Conservation (phyloP, 768 basidiomycete genomes). For the Hygrophorus pudorinus region DNA sequence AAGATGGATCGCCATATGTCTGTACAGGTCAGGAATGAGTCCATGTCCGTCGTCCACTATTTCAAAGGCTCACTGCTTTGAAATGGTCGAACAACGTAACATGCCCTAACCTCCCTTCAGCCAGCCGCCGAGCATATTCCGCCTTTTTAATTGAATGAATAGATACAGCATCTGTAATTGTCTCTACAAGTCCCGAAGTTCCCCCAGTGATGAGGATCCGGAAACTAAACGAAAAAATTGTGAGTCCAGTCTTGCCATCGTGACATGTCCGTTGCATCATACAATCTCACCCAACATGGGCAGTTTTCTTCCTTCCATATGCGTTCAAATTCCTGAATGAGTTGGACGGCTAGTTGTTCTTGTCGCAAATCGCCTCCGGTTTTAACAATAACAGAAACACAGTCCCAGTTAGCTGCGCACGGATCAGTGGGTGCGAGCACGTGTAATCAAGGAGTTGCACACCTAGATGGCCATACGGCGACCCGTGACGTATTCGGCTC, state of each 20-base stretch:
- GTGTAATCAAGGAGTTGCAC: constrained; percentile 17
- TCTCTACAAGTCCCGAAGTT: constrained; percentile 90
- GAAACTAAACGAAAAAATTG: constrained; percentile 47
- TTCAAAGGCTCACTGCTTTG: constrained; percentile 46
- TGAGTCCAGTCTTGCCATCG: constrained; percentile 1
- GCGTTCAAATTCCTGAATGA: constrained; percentile 84
- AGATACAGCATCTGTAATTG: constrained; percentile 96
- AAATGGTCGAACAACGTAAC: constrained; percentile 93
- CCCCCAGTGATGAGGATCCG: constrained; percentile 92
- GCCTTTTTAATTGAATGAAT: constrained; percentile 99
- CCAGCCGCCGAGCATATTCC: constrained; percentile 84
- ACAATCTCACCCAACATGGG: constrained; percentile 92
- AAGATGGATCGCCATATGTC: constrained; percentile 86
- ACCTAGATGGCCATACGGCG: constrained; percentile 95
- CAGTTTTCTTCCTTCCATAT: constrained; percentile 96
- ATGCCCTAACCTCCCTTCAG: constrained; percentile 72
- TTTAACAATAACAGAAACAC: constrained; percentile 96
- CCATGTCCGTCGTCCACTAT: background rate
- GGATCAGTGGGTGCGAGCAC: constrained; percentile 2
- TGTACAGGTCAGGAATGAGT: constrained; percentile 17
- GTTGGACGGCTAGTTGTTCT: constrained; percentile 93
- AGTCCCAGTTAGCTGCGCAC: constrained; percentile 64
- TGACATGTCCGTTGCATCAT: constrained; percentile 14
- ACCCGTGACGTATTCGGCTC: constrained; percentile 86
- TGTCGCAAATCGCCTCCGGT: constrained; percentile 95